Evolutionary conservation across 2,329 filamentous ascomycete species (phyloP).

Genomic region (Ceratocystis eucalypticola): DNA sequence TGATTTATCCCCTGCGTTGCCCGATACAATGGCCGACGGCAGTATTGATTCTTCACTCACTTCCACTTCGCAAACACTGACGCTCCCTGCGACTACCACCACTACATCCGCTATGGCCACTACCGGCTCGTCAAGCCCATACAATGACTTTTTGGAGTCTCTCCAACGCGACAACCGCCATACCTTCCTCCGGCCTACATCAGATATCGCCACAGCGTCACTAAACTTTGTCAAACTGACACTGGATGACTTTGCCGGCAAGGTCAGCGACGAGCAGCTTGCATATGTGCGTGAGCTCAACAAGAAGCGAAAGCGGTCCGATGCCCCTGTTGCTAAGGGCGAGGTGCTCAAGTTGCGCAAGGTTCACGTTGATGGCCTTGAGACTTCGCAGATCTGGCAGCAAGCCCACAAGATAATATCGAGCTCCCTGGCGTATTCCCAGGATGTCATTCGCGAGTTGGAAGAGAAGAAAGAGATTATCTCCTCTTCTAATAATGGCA

Average conservation of each 20-base stretch:
- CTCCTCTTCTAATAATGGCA: constrained; percentile 20
- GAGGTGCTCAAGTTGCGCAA: constrained; percentile 62
- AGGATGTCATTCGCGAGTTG: constrained; percentile 35
- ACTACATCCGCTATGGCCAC: constrained; percentile 28
- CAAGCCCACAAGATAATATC: constrained; percentile 73
- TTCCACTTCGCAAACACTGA: constrained; percentile 51
- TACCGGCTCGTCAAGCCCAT: constrained; percentile 25
- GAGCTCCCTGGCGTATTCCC: constrained; percentile 38
- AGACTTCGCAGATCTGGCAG: constrained; percentile 82
- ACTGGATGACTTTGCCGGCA: constrained; percentile 62
- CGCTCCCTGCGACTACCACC: constrained; percentile 32
- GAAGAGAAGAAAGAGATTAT: constrained; percentile 37
- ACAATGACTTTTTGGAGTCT: constrained; percentile 41
- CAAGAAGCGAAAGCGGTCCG: constrained; percentile 62
- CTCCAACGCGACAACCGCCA: constrained; percentile 50
- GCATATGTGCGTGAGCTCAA: constrained; percentile 52
- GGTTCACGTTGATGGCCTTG: constrained; percentile 77
- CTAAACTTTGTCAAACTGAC: constrained; percentile 66
- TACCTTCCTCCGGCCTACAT: constrained; percentile 60
- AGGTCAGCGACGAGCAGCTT: constrained; percentile 59
- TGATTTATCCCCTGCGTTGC: neutral
- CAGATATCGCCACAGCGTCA: constrained; percentile 53
- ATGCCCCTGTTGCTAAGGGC: constrained; percentile 31
- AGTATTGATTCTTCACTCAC: constrained; percentile 41
- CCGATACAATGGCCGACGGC: constrained; percentile 20